Evolutionary conservation across 192 early-diverging fungal genomes (phyloP).

Genomic region (Backusella australiensis): DNA sequence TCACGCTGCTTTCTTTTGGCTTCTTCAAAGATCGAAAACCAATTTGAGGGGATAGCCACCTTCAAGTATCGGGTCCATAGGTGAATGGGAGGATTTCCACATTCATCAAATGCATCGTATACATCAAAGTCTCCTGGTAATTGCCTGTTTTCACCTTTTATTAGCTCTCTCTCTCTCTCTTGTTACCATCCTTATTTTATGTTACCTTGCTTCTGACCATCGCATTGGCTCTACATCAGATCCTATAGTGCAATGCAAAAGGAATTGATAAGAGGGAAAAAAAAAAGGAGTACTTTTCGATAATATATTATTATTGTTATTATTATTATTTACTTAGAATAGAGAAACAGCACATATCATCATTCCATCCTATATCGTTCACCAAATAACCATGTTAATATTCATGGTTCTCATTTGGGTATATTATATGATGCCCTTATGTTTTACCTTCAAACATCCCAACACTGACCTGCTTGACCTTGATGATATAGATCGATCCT

Average conservation of each 20-base stretch:
- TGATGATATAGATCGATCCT: slow-evolving; percentile 30
- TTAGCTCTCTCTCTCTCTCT: slow-evolving; percentile 12
- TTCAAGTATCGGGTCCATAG: slow-evolving; percentile 32
- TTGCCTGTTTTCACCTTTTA: slow-evolving; percentile 8
- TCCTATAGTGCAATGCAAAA: slow-evolving; percentile 5
- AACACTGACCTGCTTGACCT: slow-evolving; percentile 26
- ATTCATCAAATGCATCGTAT: slow-evolving; percentile 35
- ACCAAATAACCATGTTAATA: background rate
- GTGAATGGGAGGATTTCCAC: slow-evolving; percentile 39
- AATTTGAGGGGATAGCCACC: slow-evolving; percentile 28
- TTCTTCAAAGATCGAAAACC: slow-evolving; percentile 39
- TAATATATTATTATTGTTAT: background rate
- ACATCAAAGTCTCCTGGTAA: slow-evolving; percentile 37
- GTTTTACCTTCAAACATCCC: slow-evolving; percentile 32
- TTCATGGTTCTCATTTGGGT: background rate
- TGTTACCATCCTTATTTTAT: background rate
- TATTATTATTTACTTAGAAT: slow-evolving; percentile 27
- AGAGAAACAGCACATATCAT: slow-evolving; percentile 42
- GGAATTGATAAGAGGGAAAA: background rate
- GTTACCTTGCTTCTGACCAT: slow-evolving; percentile 37
- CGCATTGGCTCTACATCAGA: slow-evolving; percentile 33
- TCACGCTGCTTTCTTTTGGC: slow-evolving; percentile 30
- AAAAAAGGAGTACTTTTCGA: background rate
- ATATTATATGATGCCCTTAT: background rate
- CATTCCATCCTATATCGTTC: slow-evolving; percentile 34